Evolutionary conservation across 768 basidiomycete genomes (phyloP).

Genomic region (Rhizopogon vesiculosus): DNA sequence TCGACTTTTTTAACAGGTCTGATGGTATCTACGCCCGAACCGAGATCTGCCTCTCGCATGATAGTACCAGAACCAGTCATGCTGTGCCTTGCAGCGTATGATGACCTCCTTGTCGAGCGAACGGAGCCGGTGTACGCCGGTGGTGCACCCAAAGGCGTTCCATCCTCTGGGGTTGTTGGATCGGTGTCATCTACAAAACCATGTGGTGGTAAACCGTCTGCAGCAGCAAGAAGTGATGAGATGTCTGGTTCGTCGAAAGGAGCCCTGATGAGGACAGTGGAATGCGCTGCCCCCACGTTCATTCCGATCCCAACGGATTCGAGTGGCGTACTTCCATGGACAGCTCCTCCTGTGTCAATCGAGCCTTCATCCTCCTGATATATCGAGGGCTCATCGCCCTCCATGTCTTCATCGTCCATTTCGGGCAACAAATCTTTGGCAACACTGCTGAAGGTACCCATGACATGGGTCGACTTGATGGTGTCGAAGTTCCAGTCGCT

Average conservation of each 20-base stretch:
- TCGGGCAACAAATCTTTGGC: constrained; percentile 63
- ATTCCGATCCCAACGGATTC: constrained; percentile 37
- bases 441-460: constrained; percentile 76
- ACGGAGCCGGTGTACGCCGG: constrained; percentile 73
- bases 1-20: constrained; percentile 93
- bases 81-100: constrained; percentile 72
- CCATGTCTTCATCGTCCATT: constrained; percentile 52
- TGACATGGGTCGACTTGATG: constrained; percentile 61
- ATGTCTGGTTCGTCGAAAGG: constrained; percentile 36
- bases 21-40: constrained; percentile 85
- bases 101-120: constrained; percentile 61
- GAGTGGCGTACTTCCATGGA: constrained; percentile 57
- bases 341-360: constrained; percentile 58
- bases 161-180: constrained; percentile 29
- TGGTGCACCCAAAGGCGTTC: constrained; percentile 50
- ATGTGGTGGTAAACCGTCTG: constrained; percentile 33
- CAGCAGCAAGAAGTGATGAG: constrained; percentile 33
- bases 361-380: constrained; percentile 48
- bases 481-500: constrained; percentile 98
- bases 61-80: constrained; percentile 64
- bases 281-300: constrained; percentile 55
- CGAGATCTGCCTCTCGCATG: constrained; percentile 78
- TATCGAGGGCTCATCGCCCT: constrained; percentile 30
- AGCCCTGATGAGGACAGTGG: constrained; percentile 65
- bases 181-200: constrained; percentile 37